Evolutionary conservation across 2,329 filamentous ascomycete species (phyloP).

Genomic region (Leptodontidium sp.): DNA sequence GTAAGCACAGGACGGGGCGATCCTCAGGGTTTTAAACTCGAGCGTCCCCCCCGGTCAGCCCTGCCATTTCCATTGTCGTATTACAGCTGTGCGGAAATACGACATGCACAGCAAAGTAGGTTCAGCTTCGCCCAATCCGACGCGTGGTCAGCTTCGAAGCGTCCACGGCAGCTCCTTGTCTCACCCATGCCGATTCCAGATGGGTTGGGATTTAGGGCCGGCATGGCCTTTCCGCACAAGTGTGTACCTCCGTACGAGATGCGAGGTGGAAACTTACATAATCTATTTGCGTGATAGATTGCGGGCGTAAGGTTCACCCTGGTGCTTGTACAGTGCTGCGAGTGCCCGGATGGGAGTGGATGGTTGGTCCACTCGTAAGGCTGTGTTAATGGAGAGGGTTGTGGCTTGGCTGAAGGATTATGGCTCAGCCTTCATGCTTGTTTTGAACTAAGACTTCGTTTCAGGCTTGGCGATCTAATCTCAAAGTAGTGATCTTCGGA

Average conservation of each 20-base stretch:
- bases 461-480: conserved; percentile 33
- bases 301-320: conserved; percentile 1
- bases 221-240: conserved; percentile 14
- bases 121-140: conserved; percentile 22
- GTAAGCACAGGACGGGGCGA: conserved; percentile 13
- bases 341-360: neutral
- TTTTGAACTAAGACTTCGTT: conserved; percentile 14
- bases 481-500: neutral
- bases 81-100: neutral
- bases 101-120: conserved; percentile 3
- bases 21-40: conserved; percentile 20
- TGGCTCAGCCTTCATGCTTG: conserved; percentile 26
- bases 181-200: conserved; percentile 24
- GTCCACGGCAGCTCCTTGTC: conserved; percentile 21
- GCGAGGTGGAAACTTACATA: conserved; percentile 5
- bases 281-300: conserved; percentile 4
- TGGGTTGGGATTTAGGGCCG: conserved; percentile 16
- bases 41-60: neutral
- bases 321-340: neutral
- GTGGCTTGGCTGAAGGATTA: conserved; percentile 21
- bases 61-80: neutral
- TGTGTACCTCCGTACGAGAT: conserved; percentile 8
- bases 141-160: conserved; percentile 29
- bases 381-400: neutral
- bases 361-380: neutral